Percentiles rank a stretch among this genome's conserved stretches.
Evolutionary conservation across 2,329 filamentous ascomycete species (phyloP).

Genomic region (Botryotinia convoluta): DNA sequence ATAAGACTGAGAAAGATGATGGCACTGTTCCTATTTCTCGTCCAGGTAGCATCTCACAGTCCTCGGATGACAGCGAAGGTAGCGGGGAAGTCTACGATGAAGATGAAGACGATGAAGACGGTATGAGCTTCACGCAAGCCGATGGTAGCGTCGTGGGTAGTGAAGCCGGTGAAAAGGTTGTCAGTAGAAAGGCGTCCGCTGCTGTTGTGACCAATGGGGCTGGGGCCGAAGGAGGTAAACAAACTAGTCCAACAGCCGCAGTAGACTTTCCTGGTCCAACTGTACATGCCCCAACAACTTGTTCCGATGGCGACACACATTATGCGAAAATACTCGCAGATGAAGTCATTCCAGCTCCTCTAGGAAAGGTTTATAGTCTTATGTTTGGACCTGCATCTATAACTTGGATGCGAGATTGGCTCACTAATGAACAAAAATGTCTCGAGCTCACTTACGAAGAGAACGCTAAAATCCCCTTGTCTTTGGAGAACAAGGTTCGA

Average conservation of each 20-base stretch:
- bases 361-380: conserved; percentile 87
- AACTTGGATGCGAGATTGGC: conserved; percentile 81
- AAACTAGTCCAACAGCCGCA: conserved; percentile 44
- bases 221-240: conserved; percentile 50
- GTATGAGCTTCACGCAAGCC: conserved; percentile 53
- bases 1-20: conserved; percentile 82
- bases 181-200: conserved; percentile 71
- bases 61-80: conserved; percentile 55
- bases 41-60: conserved; percentile 52
- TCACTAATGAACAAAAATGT: conserved; percentile 84
- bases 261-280: conserved; percentile 81
- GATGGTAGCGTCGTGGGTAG: conserved; percentile 45
- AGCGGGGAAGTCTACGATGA: conserved; percentile 77
- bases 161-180: conserved; percentile 58
- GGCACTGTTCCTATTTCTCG: conserved; percentile 38
- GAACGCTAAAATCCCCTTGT: conserved; percentile 54
- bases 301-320: conserved; percentile 72
- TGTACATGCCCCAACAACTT: conserved; percentile 80
- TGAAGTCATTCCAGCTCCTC: conserved; percentile 78
- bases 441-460: conserved; percentile 84
- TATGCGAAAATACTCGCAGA: conserved; percentile 85
- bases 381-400: conserved; percentile 81
- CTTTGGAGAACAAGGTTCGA: conserved; percentile 70
- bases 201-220: conserved; percentile 46
- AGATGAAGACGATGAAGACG: conserved; percentile 72